Evolutionary conservation across 768 basidiomycete genomes (phyloP).

Genomic region (Pleurotus tuoliensis): DNA sequence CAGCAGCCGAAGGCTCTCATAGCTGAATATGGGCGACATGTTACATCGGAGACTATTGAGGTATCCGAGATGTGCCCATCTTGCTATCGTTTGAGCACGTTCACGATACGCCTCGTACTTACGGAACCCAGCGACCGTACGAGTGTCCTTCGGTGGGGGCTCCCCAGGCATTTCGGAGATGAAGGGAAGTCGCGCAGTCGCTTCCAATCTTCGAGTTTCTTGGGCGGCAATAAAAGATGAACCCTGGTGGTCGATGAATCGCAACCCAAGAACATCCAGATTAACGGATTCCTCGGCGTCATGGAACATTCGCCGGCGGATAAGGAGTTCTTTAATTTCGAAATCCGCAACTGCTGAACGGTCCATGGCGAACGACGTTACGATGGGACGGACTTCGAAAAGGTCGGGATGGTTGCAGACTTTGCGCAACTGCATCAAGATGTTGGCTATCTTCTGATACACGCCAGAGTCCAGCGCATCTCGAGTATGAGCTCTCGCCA

Average conservation of each 20-base stretch:
- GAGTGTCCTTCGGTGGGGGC: slow-evolving; percentile 68
- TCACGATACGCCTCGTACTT: slow-evolving; percentile 46
- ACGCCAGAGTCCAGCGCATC: slow-evolving; percentile 81
- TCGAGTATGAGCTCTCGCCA: slow-evolving; percentile 81
- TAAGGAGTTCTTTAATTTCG: slow-evolving; percentile 83
- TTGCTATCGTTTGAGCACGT: slow-evolving; percentile 47
- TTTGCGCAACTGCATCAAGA: slow-evolving; percentile 97
- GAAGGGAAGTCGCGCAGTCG: slow-evolving; percentile 49
- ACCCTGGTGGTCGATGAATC: slow-evolving; percentile 55
- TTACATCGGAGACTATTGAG: slow-evolving; percentile 72
- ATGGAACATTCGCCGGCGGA: slow-evolving; percentile 68
- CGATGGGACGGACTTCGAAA: slow-evolving; percentile 84
- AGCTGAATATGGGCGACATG: slow-evolving; percentile 38
- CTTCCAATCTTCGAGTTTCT: slow-evolving; percentile 56
- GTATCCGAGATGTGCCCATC: slow-evolving; percentile 69
- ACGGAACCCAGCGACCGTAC: slow-evolving; percentile 71
- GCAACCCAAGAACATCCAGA: slow-evolving; percentile 62
- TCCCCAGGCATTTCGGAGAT: slow-evolving; percentile 52
- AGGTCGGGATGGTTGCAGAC: slow-evolving; percentile 94
- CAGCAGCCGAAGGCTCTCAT: slow-evolving; percentile 41
- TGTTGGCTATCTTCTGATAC: slow-evolving; percentile 88
- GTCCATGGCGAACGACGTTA: slow-evolving; percentile 70
- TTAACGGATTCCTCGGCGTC: slow-evolving; percentile 50
- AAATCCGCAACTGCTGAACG: slow-evolving; percentile 76
- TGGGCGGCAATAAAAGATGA: slow-evolving; percentile 48